A percentile compares a stretch with the other conserved stretches of the same genome.
Conservation (phyloP, 2,329 filamentous ascomycete species). For the Neonectria hederae region DNA sequence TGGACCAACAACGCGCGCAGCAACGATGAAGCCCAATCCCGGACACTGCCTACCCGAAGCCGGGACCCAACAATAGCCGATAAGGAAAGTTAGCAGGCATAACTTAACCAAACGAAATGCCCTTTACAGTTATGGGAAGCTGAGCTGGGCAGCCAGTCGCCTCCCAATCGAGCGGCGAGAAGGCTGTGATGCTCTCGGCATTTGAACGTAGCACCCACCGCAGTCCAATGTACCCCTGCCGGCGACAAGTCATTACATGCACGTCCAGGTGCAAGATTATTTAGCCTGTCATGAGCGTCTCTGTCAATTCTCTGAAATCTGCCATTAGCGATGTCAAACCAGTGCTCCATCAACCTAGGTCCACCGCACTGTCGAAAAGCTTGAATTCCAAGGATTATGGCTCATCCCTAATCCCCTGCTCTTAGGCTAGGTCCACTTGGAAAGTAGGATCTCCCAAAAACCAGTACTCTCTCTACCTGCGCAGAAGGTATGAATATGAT, state of each 20-base stretch:
- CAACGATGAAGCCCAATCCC: conserved; percentile 16
- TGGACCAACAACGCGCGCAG: conserved; percentile 26
- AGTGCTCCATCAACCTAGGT: not conserved
- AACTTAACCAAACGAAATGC: conserved; percentile 12
- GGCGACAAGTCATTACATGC: conserved; percentile 6
- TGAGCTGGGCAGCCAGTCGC: conserved; percentile 23
- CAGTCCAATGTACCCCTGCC: conserved; percentile 7
- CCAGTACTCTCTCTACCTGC: conserved; percentile 2
- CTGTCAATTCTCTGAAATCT: not conserved
- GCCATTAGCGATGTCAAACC: not conserved
- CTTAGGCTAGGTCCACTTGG: conserved; percentile 5
- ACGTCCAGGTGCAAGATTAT: conserved; percentile 2
- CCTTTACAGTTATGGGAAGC: conserved; percentile 23
- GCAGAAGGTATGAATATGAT: not conserved
- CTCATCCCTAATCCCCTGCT: conserved; percentile 12
- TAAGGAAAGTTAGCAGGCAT: conserved; percentile 21
- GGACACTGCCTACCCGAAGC: conserved; percentile 9
- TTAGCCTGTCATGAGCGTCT: conserved; percentile 3
- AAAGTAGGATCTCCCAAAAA: conserved; percentile 15
- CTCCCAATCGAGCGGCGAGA: conserved; percentile 30
- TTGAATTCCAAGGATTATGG: conserved; percentile 13
- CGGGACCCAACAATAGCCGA: conserved; percentile 13
- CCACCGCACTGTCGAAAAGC: not conserved
- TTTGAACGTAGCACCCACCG: conserved; percentile 1
- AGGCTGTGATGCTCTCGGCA: not conserved